Base-by-base conservation (phyloP, 192 early-diverging fungal species). In the Podila horticola region DNA sequence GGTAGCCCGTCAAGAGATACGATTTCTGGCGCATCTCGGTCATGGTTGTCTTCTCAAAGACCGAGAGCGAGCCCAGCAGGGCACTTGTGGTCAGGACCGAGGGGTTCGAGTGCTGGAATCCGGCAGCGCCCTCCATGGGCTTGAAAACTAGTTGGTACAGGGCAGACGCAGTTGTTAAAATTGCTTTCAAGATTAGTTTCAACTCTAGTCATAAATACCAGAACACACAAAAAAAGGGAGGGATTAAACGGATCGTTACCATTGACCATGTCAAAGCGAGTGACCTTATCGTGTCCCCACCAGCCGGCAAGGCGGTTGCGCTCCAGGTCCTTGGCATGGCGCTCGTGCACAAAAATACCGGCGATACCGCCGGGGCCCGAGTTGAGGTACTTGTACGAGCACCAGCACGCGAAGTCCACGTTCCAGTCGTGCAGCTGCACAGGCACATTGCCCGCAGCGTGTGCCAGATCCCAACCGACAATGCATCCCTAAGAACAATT, bases 301-400 rank as follows among this genome's bases (percentile, higher is more conserved):
- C 98, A 99, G 12, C 96, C 96, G 3, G 91, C 86, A 34, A 97
- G 87, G 31, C 94, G 89, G 76, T 63, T 62, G 22, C 91, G 84
- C 22, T 83, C 79, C 48, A 84, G 74, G 62, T 87, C 82, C 38
- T 84, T 76, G n/a, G 88, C 89, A 71, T 97, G 90, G 69, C 90
- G 91, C 75, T 94, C 90, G 66, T 99, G 96, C 9, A 99, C 91
- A 84, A 97, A 99, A 10, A 94, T 89, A 3, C 95, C 95, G 19
- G 90, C 95, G 67, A 99, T 97, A 48, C 94, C 94, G 49, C 98
- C 98, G 0, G 98, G 95, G 4, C 98, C 97, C n/a, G 96, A 90
- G 77, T 99, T 99, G 57, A 99, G 84, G 82, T 99, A 99, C 83
- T 99, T 99, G 91, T 99, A 99, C 6, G 97, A 93, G 88, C 97